A percentile compares a stretch with the other conserved stretches of the same genome.
phyloP scores from a whole-genome alignment of 2,329 filamentous ascomycete genomes.

The Pseudogymnoascus sp. region DNA sequence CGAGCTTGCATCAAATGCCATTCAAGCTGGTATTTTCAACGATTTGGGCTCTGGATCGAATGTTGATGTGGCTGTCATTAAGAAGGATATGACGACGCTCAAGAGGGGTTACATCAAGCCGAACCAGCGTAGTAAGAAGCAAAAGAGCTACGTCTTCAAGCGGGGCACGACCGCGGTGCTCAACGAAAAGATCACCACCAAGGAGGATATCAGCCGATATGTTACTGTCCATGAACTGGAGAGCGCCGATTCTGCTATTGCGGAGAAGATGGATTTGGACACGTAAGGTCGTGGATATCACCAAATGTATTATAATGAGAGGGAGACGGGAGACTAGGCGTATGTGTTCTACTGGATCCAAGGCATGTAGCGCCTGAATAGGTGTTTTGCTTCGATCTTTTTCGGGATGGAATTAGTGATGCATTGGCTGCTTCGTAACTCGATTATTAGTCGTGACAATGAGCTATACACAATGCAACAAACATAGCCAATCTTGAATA shows the following conservation, averaged over 20 bases:
- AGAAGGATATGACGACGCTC: conserved; percentile 86
- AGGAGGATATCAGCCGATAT: conserved; percentile 89
- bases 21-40: conserved; percentile 97
- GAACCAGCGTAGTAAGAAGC: conserved; percentile 84
- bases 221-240: conserved; percentile 80
- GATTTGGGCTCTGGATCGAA: conserved; percentile 95
- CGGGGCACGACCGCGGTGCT: conserved; percentile 91
- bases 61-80: conserved; percentile 94
- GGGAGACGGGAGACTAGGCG: conserved; percentile 5
- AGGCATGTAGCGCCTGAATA: conserved; percentile 2
- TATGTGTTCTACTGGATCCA: conserved; percentile 6
- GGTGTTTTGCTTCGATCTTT: neutral
- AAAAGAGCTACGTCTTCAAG: conserved; percentile 85
- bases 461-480: neutral
- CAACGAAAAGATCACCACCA: conserved; percentile 92
- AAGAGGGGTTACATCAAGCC: conserved; percentile 89
- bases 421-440: neutral
- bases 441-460: neutral
- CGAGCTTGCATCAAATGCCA: conserved; percentile 74
- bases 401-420: conserved; percentile 3
- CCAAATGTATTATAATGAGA: conserved; percentile 9
- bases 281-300: conserved; percentile 32
- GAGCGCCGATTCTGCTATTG: conserved; percentile 44
- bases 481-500: neutral
- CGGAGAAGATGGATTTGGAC: conserved; percentile 64